A percentile compares a stretch with the other conserved stretches of the same genome.
Evolutionary conservation across 208 protist genomes (phyloP).

Genomic region (Trypanosoma brucei): DNA sequence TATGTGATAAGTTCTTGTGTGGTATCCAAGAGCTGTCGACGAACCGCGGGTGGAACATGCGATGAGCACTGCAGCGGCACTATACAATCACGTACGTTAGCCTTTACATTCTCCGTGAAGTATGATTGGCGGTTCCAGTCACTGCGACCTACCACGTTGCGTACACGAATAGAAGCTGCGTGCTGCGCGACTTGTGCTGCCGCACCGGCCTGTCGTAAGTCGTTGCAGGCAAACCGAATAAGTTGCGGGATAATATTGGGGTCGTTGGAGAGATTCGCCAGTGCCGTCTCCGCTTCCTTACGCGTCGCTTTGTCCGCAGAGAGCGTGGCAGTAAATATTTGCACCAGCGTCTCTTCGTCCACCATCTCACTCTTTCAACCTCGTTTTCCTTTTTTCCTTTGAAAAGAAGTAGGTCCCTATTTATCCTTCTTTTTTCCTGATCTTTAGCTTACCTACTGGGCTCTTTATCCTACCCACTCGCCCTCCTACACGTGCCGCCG

Average conservation of each 20-base stretch:
- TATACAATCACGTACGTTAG: conserved; percentile 36
- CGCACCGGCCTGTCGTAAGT: conserved; percentile 3
- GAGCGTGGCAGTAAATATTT: conserved; percentile 66
- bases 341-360: conserved; percentile 32
- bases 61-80: conserved; percentile 60
- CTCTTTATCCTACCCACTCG: too few relatives aligned
- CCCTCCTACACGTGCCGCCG: too few relatives aligned
- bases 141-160: conserved; percentile 65
- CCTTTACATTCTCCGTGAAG: conserved; percentile 53
- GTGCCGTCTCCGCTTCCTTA: conserved; percentile 56
- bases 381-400: neutral
- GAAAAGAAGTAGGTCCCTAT: neutral
- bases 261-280: conserved; percentile 44
- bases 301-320: conserved; percentile 55
- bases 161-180: conserved; percentile 64
- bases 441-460: too few relatives aligned
- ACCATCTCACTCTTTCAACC: neutral
- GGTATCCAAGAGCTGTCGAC: conserved; percentile 67
- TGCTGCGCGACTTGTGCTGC: conserved; percentile 19
- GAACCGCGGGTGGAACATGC: conserved; percentile 62
- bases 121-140: conserved; percentile 69
- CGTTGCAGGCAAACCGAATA: conserved; percentile 40
- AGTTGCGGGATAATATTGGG: conserved; percentile 58
- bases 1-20: conserved; percentile 60
- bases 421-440: too few relatives aligned